These are phyloP conservation scores for rapeseed (Brassica napus) DNA, from an alignment of 345 rosid species.

Conservation along the genomic window Da-Ae NC_063442.1:27520501-27521000, in stretches of 20 bases:
- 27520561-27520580: not conserved
- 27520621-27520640: constrained; percentile 83
- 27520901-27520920: not conserved
- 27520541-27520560: not conserved
- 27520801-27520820: constrained; percentile 78
- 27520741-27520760: constrained; percentile 75
- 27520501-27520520: not conserved
- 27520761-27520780: constrained; percentile 79
- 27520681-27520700: constrained; percentile 70
- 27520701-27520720: constrained; percentile 80
- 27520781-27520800: constrained; percentile 68
- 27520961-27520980: constrained; percentile 60
- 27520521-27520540: not conserved
- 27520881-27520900: not conserved
- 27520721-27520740: constrained; percentile 86
- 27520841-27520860: constrained; percentile 77
- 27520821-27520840: constrained; percentile 95
- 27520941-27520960: constrained; percentile 66
- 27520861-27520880: constrained; percentile 84
- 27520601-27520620: constrained; percentile 91
- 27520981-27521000: constrained; percentile 81
- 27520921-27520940: constrained; percentile 5
- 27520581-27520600: not conserved
- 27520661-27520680: constrained; percentile 68
- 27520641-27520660: constrained; percentile 68